phyloP scores from a whole-genome alignment of 805 yeast genomes.

The Saccharomycopsis schoenii region DNA sequence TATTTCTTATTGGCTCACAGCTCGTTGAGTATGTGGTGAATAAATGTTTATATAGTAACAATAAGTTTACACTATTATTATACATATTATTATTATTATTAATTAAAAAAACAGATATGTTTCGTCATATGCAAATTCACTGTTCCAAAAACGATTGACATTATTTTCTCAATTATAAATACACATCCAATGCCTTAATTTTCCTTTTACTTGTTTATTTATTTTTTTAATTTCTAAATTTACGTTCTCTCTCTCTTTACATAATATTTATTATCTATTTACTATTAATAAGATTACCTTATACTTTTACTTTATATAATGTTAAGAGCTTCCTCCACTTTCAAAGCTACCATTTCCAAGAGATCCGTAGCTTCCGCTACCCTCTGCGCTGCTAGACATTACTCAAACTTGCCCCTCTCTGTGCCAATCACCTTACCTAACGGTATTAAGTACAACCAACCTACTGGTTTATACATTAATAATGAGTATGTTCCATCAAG shows the following conservation, averaged over 20 bases:
- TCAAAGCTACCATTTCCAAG: background rate
- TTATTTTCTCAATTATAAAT: background rate
- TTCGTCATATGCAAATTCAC: too few species aligned
- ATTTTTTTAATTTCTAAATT: too few species aligned
- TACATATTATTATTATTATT: too few species aligned
- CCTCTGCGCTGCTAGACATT: constrained; percentile 14
- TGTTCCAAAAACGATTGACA: background rate
- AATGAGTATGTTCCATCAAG: constrained; percentile 61
- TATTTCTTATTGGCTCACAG: background rate
- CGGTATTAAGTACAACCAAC: constrained; percentile 61
- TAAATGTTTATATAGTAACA: too few species aligned
- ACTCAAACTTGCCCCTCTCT: constrained; percentile 31
- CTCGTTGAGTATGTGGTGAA: too few species aligned
- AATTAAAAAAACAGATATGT: background rate
- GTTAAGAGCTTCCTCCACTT: constrained; percentile 15
- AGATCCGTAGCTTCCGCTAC: background rate
- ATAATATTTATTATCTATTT: background rate
- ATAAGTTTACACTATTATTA: too few species aligned
- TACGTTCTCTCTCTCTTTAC: background rate
- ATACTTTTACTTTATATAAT: background rate
- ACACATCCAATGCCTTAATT: background rate
- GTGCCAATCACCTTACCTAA: constrained; percentile 53
- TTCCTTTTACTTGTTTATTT: background rate
- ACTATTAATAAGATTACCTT: too few species aligned
- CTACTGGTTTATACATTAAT: constrained; percentile 82